Evolutionary conservation across 2,329 filamentous ascomycete genomes (phyloP), one percentile per base, ranked within the genome.

Genomic region (Gnomoniopsis smithogilvyi): DNA sequence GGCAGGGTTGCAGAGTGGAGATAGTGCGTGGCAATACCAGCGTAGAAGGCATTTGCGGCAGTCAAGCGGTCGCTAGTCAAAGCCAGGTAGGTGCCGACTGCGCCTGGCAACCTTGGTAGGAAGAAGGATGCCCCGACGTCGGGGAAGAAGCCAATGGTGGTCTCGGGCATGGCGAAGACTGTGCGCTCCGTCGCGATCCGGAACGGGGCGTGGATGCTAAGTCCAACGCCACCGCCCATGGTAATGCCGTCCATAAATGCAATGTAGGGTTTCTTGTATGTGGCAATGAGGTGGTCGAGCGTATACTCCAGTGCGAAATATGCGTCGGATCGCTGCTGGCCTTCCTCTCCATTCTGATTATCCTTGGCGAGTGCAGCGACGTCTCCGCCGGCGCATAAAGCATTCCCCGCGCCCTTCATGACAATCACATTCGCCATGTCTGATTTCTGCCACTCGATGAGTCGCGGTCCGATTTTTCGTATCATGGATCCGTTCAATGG

Each of bases 51-150:
- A 71, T 98, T 91, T 14, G 88, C 88, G 47, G 95, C 95, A 62
- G 82, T 87, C 63, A 99, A 78, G 63, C 86, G 84, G 70, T 94
- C 89, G 70, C 92, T 95, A 8, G 95, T 99, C 64, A 99, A 80
- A 21, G 92, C 95, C 47, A 99, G 86, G 75, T 98, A 99, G 21
- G 91, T 96, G 59, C 95, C 95, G 58, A 96, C 76, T 60, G 87
- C 80, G 52, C 95, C 95, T 67, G 96, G 87, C 80, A 99, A 87
- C 63, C 92, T 84, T 17, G 95, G 91, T 56, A 99, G 80, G 81
- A 98, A 98, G 80, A 98, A 99, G 12, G 91, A 96, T 34, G 89
- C 96, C 62, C 95, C 95, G 51, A 99, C 95, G 69, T 99, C 96
- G 7, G 96, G 95, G 81, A 99, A 99, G 81, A 98, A 97, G 43